phyloP scores from a whole-genome alignment of 2,329 filamentous ascomycete genomes.

The Dothidotthia symphoricarpi region DNA sequence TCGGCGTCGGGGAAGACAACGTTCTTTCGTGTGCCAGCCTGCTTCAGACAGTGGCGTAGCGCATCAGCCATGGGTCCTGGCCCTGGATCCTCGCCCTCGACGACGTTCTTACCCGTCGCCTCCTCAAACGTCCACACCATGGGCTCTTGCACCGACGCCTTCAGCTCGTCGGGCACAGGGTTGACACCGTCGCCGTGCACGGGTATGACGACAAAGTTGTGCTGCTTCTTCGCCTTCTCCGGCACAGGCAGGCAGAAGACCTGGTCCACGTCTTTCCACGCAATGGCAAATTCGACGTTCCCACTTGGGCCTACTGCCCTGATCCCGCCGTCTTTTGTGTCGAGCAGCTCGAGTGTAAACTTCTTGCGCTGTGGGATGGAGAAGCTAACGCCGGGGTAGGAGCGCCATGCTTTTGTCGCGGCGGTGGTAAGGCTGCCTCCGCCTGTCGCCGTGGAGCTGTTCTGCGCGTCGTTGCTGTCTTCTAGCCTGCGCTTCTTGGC shows the following conservation, averaged over 20 bases:
- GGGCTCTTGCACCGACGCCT: slow-evolving; percentile 49
- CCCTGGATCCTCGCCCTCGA: slow-evolving; percentile 46
- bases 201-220: slow-evolving; percentile 62
- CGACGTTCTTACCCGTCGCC: slow-evolving; percentile 46
- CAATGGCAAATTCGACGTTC: slow-evolving; percentile 55
- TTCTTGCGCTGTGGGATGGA: slow-evolving; percentile 64
- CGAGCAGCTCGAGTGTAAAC: slow-evolving; percentile 58
- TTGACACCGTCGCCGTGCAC: slow-evolving; percentile 52
- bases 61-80: slow-evolving; percentile 48
- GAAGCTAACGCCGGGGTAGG: slow-evolving; percentile 56
- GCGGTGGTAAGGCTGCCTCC: slow-evolving; percentile 23
- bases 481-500: slow-evolving; percentile 44
- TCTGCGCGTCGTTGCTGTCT: slow-evolving; percentile 21
- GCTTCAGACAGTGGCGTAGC: slow-evolving; percentile 39
- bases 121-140: slow-evolving; percentile 62
- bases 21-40: slow-evolving; percentile 48
- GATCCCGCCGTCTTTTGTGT: slow-evolving; percentile 44
- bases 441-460: slow-evolving; percentile 11
- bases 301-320: slow-evolving; percentile 52
- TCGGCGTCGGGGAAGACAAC: slow-evolving; percentile 55
- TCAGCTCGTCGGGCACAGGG: slow-evolving; percentile 41
- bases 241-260: slow-evolving; percentile 62
- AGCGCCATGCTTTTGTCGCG: slow-evolving; percentile 28
- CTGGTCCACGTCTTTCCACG: slow-evolving; percentile 55
- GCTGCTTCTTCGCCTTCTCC: slow-evolving; percentile 62